Conservation (phyloP, 1,284 basidiomycete species). For the Xerocomus nothofagi region DNA sequence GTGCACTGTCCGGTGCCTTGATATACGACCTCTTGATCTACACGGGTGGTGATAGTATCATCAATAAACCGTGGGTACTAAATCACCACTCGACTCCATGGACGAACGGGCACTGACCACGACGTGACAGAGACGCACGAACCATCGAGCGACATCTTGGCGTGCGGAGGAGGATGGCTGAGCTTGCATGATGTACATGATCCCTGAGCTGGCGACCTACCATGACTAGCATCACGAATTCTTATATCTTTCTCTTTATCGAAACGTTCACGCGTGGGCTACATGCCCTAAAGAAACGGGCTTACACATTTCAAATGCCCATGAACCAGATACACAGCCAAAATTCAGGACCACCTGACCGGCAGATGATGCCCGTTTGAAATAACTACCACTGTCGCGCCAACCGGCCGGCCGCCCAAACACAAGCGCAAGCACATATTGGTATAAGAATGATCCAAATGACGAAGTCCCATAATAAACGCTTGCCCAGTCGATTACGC, state of each 20-base stretch:
- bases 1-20: slow-evolving; percentile 48
- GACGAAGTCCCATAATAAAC: slow-evolving; percentile 70
- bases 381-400: slow-evolving; percentile 40
- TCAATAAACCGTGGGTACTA: slow-evolving; percentile 45
- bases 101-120: neutral
- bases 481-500: slow-evolving; percentile 55
- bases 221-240: neutral
- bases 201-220: neutral
- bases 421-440: slow-evolving; percentile 48
- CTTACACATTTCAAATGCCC: slow-evolving; percentile 5
- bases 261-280: neutral
- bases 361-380: slow-evolving; percentile 1
- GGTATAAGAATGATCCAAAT: slow-evolving; percentile 65
- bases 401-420: slow-evolving; percentile 54
- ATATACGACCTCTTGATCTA: slow-evolving; percentile 53
- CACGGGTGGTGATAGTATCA: slow-evolving; percentile 48
- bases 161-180: neutral
- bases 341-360: slow-evolving; percentile 7
- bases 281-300: slow-evolving; percentile 1
- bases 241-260: neutral
- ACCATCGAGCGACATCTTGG: neutral
- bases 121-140: neutral
- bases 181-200: neutral
- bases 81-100: no score
- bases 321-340: neutral